These are phyloP conservation scores for Stagonosporopsis chrysanthemi DNA, from an alignment of 2,329 filamentous ascomycete species.

Conservation along the genomic window DNA sequence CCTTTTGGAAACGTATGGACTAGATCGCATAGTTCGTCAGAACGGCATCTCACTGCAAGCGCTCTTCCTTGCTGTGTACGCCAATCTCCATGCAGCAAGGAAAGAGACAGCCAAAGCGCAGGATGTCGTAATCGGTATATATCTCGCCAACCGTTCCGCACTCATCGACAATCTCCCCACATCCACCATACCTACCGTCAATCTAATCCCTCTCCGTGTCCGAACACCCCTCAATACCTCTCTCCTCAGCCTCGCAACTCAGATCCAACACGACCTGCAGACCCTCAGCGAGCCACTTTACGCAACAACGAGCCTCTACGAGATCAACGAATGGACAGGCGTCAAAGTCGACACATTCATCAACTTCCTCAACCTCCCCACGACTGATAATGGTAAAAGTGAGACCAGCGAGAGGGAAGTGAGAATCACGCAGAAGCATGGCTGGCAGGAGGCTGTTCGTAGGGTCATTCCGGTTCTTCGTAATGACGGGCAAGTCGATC, in stretches of 20 bases:
- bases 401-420: constrained; percentile 12
- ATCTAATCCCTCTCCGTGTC: constrained; percentile 76
- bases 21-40: constrained; percentile 56
- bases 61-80: constrained; percentile 76
- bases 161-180: constrained; percentile 59
- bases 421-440: constrained; percentile 26
- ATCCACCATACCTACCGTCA: constrained; percentile 74
- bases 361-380: constrained; percentile 75
- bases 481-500: constrained; percentile 21
- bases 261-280: constrained; percentile 73
- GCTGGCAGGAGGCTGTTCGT: constrained; percentile 32
- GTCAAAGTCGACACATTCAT: constrained; percentile 75
- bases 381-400: constrained; percentile 28
- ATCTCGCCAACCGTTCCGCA: constrained; percentile 78
- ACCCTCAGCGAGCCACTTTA: constrained; percentile 65
- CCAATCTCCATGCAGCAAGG: constrained; percentile 58
- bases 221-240: constrained; percentile 34
- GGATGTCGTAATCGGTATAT: constrained; percentile 75
- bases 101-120: constrained; percentile 25
- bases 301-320: constrained; percentile 68
- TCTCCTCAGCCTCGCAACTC: constrained; percentile 61
- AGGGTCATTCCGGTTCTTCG: constrained; percentile 23
- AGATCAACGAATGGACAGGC: constrained; percentile 79
- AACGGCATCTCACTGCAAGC: constrained; percentile 73
- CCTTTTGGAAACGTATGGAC: constrained; percentile 51